Evolutionary conservation across 176 grass and related monocot species (phyloP).

Genomic region (Zoysia pacifica): DNA sequence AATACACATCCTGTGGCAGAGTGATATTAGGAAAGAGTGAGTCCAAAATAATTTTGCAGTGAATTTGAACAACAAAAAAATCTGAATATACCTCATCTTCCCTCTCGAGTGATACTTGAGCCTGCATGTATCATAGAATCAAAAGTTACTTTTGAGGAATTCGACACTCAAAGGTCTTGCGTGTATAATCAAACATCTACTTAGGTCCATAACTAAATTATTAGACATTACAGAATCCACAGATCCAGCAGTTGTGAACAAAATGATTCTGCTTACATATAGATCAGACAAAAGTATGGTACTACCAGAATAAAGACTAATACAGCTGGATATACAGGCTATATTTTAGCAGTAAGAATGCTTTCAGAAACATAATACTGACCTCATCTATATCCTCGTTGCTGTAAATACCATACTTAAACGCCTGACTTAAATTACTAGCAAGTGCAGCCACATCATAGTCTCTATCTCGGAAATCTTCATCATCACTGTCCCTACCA

Average conservation of each 20-base stretch:
- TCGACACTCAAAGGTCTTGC: too few relatives aligned
- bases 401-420: constrained; percentile 81
- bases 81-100: constrained; percentile 76
- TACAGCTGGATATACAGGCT: constrained; percentile 6
- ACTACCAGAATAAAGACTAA: not conserved
- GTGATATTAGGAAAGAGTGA: constrained; percentile 19
- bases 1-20: constrained; percentile 80
- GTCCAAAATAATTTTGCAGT: not conserved
- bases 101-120: constrained; percentile 71
- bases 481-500: constrained; percentile 96
- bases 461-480: constrained; percentile 92
- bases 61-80: constrained; percentile 16
- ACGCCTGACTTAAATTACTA: constrained; percentile 92
- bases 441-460: constrained; percentile 97
- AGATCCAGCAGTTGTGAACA: not conserved
- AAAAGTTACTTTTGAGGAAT: constrained; percentile 14
- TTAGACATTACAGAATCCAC: not conserved
- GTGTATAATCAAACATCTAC: too few relatives aligned
- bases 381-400: constrained; percentile 93
- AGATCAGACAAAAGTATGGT: not conserved
- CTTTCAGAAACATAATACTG: constrained; percentile 21
- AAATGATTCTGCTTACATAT: not conserved
- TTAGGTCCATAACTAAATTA: too few relatives aligned
- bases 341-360: constrained; percentile 19
- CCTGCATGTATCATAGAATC: constrained; percentile 58